Evolutionary conservation across 129 eudicot genomes (phyloP).

Genomic region (Escallonia rubra): DNA sequence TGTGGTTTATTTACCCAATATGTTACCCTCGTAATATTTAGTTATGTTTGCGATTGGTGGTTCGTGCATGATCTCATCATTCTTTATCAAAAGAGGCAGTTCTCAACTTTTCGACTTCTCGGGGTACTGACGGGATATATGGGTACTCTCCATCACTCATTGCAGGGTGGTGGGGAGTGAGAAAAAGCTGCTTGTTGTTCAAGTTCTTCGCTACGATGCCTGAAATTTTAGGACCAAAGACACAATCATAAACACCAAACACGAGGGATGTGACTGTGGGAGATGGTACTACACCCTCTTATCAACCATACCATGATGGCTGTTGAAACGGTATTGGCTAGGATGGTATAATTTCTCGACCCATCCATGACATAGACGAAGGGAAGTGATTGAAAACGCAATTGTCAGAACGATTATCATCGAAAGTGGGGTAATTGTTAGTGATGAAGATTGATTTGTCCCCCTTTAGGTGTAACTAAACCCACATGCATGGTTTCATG

Average conservation of each 20-base stretch:
- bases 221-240: slow-evolving; percentile 40
- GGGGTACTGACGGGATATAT: slow-evolving; percentile 10
- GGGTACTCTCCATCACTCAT: neutral
- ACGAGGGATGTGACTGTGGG: slow-evolving; percentile 28
- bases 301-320: slow-evolving; percentile 31
- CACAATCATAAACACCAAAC: neutral
- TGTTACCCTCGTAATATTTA: slow-evolving; percentile 16
- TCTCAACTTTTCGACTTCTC: slow-evolving; percentile 10
- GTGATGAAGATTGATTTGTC: slow-evolving; percentile 31
- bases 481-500: slow-evolving; percentile 61
- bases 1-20: slow-evolving; percentile 13
- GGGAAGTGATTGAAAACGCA: slow-evolving; percentile 21
- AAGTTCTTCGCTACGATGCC: slow-evolving; percentile 23
- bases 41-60: slow-evolving; percentile 14
- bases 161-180: slow-evolving; percentile 10
- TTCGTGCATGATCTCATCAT: slow-evolving; percentile 22
- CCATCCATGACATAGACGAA: slow-evolving; percentile 7
- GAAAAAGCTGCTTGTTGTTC: slow-evolving; percentile 22
- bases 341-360: slow-evolving; percentile 40
- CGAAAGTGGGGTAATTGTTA: slow-evolving; percentile 31
- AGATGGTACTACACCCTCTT: slow-evolving; percentile 25
- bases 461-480: slow-evolving; percentile 52
- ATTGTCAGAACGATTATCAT: slow-evolving; percentile 28
- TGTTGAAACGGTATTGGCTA: slow-evolving; percentile 24
- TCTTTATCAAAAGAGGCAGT: slow-evolving; percentile 13